Percentiles rank a stretch among this genome's conserved stretches.
Evolutionary conservation across 306 rosid genomes (phyloP).

Genomic region (Carpinus fangiana): DNA sequence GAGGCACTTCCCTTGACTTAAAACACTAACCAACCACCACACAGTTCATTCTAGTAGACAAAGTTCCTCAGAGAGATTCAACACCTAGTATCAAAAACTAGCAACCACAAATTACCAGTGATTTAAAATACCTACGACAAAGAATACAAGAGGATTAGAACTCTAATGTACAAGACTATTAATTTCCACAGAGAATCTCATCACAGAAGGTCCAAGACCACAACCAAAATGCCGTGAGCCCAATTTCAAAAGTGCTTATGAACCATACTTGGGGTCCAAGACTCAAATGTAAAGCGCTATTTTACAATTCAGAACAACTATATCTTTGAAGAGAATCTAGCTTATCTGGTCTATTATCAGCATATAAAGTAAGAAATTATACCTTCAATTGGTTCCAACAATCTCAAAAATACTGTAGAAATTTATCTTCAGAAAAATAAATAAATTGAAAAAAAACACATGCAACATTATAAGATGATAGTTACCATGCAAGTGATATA

Average conservation of each 20-base stretch:
- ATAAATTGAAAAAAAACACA: too few relatives aligned
- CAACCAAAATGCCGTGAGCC: neutral
- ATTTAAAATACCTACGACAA: neutral
- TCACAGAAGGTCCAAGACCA: neutral
- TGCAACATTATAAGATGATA: too few relatives aligned
- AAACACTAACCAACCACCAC: too few relatives aligned
- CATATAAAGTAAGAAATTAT: slow-evolving; percentile 23
- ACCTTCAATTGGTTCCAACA: slow-evolving; percentile 69
- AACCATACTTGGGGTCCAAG: slow-evolving; percentile 12
- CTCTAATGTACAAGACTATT: neutral
- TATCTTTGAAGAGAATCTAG: neutral
- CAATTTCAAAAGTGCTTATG: slow-evolving; percentile 4
- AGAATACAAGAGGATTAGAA: neutral
- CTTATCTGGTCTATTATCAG: neutral
- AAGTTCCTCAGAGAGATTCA: too few relatives aligned
- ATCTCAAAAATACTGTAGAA: slow-evolving; percentile 64
- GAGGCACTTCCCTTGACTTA: neutral
- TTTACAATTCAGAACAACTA: slow-evolving; percentile 10
- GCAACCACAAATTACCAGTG: neutral
- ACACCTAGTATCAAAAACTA: neutral
- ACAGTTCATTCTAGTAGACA: too few relatives aligned
- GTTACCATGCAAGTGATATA: too few relatives aligned
- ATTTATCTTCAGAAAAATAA: slow-evolving; percentile 57
- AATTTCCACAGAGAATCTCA: neutral
- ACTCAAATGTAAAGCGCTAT: slow-evolving; percentile 4